These are phyloP conservation scores for Kalmusia sp. DNA, from an alignment of 2,329 filamentous ascomycete species.

Conservation along the genomic window DNA sequence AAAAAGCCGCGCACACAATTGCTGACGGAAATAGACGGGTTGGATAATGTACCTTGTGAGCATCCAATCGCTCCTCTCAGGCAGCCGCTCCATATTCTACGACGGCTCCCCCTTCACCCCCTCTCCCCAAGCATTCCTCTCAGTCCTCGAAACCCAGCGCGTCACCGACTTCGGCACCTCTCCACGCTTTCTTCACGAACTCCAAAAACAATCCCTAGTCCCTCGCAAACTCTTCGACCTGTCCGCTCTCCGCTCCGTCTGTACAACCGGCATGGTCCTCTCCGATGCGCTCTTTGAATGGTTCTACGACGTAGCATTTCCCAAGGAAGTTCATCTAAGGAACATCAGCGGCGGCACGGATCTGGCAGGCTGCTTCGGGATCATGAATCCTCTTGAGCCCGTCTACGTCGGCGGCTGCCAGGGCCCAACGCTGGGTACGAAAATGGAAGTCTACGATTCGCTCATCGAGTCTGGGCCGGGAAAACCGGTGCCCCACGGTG, in stretches of 20 bases:
- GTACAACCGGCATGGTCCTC: conserved; percentile 82
- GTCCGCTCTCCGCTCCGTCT: conserved; percentile 66
- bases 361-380: conserved; percentile 69
- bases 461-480: conserved; percentile 55
- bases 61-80: conserved; percentile 65
- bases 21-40: conserved; percentile 32
- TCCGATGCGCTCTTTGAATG: conserved; percentile 80
- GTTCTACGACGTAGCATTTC: conserved; percentile 78
- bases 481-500: conserved; percentile 65
- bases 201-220: conserved; percentile 68
- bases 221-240: conserved; percentile 71
- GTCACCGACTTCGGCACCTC: conserved; percentile 79
- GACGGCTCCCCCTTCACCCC: conserved; percentile 83
- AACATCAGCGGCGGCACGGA: conserved; percentile 84
- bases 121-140: conserved; percentile 68
- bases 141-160: conserved; percentile 66
- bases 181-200: conserved; percentile 77
- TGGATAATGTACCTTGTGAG: conserved; percentile 88
- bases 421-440: conserved; percentile 60
- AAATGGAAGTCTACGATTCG: conserved; percentile 67
- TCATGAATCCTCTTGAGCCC: conserved; percentile 73
- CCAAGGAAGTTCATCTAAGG: conserved; percentile 67
- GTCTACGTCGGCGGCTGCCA: conserved; percentile 67
- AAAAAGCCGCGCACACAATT: neutral
- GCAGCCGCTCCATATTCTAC: conserved; percentile 73